Evolutionary conservation across 1,284 basidiomycete species (phyloP).

Genomic region (Coniophora puteana): DNA sequence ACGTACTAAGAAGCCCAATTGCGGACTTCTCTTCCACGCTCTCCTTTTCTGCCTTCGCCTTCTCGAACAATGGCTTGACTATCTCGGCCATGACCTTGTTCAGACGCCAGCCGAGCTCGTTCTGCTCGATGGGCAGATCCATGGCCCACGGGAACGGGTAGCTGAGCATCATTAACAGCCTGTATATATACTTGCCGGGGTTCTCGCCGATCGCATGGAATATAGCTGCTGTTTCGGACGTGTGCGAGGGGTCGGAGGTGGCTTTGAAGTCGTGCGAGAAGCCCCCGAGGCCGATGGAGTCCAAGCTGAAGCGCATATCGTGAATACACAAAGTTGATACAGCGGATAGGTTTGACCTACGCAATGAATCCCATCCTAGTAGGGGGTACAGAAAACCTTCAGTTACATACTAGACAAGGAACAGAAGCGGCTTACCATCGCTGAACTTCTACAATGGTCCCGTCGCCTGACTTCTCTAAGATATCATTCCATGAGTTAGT

Average conservation of each 20-base stretch:
- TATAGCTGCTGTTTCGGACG: conserved; percentile 37
- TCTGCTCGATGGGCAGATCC: conserved; percentile 38
- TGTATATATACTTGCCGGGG: conserved; percentile 22
- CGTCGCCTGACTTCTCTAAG: conserved; percentile 32
- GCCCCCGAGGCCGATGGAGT: conserved; percentile 53
- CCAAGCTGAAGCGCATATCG: conserved; percentile 32
- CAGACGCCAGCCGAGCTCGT: conserved; percentile 30
- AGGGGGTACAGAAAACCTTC: too few species aligned
- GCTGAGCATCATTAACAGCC: conserved; percentile 37
- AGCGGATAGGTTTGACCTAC: too few species aligned
- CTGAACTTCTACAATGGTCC: conserved; percentile 45
- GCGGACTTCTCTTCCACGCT: conserved; percentile 38
- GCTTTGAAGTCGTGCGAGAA: too few species aligned
- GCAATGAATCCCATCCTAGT: too few species aligned
- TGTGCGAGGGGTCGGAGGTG: conserved; percentile 45
- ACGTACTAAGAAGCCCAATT: conserved; percentile 46
- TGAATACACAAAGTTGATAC: too few species aligned
- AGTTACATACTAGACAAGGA: too few species aligned
- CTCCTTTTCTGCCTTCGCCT: conserved; percentile 23
- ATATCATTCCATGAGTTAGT: conserved; percentile 35
- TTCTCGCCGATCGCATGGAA: conserved; percentile 37
- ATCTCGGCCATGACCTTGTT: conserved; percentile 33
- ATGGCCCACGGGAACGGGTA: conserved; percentile 38
- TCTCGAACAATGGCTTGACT: conserved; percentile 37
- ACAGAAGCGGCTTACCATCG: conserved; percentile 38